Evolutionary conservation across 257 asterid genomes (phyloP), one percentile per base, ranked within the genome.

Genomic region (Ocimum tenuiflorum): DNA sequence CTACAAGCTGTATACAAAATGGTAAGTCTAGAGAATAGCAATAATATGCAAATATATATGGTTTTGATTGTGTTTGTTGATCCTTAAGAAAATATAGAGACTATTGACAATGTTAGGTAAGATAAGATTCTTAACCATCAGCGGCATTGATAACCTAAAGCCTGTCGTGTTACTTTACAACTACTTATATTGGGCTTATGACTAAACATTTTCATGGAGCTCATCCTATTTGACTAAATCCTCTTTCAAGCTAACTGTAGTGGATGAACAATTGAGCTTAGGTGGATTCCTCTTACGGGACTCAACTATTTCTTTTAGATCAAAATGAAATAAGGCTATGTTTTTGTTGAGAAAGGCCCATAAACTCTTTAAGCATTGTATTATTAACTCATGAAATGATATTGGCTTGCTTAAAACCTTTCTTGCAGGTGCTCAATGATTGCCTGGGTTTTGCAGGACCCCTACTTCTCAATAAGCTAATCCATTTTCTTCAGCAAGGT

Each of bases 391-490:
- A 18, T 58, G 42, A 60, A 19, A 4, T 60, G 36, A 52, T 41
- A 47, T 36, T 49, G 45, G 46, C 20, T 63, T 72, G 56, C 65
- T 49, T 59, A 3, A 60, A 60, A 46, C 33, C 58, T 70, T 73
- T 74, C 46, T 70, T 78, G 91, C 85, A 92, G 99, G 97, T 89
- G 69, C 52, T 89, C 54, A 92, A 92, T 73, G 97, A 92, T 79
- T 86, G 97, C 80, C 79, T 92, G 42, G 83, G 97, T 63, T 92
- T 92, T 78, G 90, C 87, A 27, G 96, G 99, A 62, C 99, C 99
- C 3, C 64, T 92, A 65, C 89, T 92, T 74, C 97, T 92, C 53
- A 92, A 92, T 78, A 86, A 78, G 83, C 82, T 92, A 75, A 92
- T 92, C 65, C 95, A 72, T 65, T 86, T 79, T 85, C 99, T 92